Base-by-base conservation (phyloP, 345 rosid species). In the Populus ilicifolia region DNA sequence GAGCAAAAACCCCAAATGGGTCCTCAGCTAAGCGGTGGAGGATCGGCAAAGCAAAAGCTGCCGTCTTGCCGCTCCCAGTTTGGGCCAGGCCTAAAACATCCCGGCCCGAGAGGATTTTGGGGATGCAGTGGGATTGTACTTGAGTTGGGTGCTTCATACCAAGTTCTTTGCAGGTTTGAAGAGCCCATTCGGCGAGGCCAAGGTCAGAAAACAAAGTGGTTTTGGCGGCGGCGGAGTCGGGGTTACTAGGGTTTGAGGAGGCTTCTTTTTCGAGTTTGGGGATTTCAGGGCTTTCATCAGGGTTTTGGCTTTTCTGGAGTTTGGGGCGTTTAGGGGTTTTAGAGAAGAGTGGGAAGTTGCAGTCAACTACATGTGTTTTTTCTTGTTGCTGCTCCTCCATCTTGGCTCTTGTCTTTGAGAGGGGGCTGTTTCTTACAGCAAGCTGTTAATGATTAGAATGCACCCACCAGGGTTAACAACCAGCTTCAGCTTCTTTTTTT, bases 41-140 rank as follows among this genome's bases (percentile, higher is more conserved):
- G 67, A 96, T 93, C 1, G 98, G 99, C 20, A 96, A 81, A n/a
- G 97, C 99, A 79, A 93, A 96, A 18, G 98, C 94, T 13, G 97
- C 99, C 13, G 98, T 93, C 86, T 96, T 96, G 30, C 98, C 98
- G 70, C 95, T 90, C 5, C 98, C 97, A 0, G 99, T 96, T 81
- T 93, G 97, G 6, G 98, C 98, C 70, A 96, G 86, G 1, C 98
- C 97, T 10, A 96, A 67, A 44, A 93, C 96, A 84, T 96, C 97
- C 5, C 90, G 80, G 8, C 97, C 97, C 0, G 84, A 87, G 1
- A 93, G 81, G 46, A 91, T 92, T 80, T 88, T 87, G 4, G 99
- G 97, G 67, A 93, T 81, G 82, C 99, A 96, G 80, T 93, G 95
- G 63, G 88, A 75, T 72, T 96, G 99, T 23, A 93, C 98, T 1